These are phyloP conservation scores for Vaccinium myrtillus DNA, from an alignment of 148 eudicot species.

Conservation along the genomic window DNA sequence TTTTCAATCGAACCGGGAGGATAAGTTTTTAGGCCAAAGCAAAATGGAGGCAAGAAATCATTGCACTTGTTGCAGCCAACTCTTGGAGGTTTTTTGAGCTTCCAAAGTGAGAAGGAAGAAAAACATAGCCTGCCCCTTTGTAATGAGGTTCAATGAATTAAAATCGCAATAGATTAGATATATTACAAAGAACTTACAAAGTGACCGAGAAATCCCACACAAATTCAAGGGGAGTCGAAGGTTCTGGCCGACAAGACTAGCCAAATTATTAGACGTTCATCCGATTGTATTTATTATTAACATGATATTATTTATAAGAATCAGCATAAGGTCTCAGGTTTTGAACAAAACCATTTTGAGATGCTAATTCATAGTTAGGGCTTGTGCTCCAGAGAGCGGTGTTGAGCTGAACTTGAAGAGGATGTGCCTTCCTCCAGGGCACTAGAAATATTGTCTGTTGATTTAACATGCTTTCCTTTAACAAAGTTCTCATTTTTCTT, in stretches of 20 bases:
- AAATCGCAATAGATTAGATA: not conserved
- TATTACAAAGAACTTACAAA: not conserved
- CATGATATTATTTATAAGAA: not conserved
- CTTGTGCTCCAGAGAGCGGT: slow-evolving; percentile 24
- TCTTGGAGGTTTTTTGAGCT: not conserved
- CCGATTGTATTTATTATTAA: not conserved
- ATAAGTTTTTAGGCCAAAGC: not conserved
- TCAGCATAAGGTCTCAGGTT: not conserved
- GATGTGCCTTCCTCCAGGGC: slow-evolving; percentile 33
- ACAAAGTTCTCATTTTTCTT: slow-evolving; percentile 33
- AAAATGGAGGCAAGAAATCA: not conserved
- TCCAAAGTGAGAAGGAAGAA: not conserved
- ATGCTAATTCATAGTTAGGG: not conserved
- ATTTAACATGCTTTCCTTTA: slow-evolving; percentile 25
- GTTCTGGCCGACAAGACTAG: not conserved
- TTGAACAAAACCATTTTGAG: not conserved
- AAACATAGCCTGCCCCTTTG: not conserved
- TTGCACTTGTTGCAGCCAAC: not conserved
- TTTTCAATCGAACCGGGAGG: not conserved
- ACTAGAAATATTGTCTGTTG: slow-evolving; percentile 33
- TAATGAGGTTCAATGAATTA: not conserved
- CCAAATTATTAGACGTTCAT: not conserved
- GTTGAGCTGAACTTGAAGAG: slow-evolving; percentile 24
- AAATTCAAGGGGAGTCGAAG: not conserved
- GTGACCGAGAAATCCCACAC: not conserved